These are phyloP conservation scores for Suhomyces wounanorum DNA, from an alignment of 1,139 yeast species.

Conservation along the genomic window DNA sequence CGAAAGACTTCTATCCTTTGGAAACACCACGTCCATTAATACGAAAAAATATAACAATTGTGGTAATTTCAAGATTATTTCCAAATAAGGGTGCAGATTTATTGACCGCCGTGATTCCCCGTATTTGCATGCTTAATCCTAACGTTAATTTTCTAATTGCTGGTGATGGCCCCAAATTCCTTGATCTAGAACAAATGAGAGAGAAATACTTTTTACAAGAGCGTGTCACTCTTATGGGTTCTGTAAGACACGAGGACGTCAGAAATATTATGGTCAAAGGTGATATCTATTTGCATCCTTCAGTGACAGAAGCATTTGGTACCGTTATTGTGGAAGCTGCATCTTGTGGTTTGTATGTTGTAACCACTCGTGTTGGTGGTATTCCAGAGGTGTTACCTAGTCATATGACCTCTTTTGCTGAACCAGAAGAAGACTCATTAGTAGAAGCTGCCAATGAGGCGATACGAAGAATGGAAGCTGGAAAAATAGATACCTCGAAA, in stretches of 20 bases:
- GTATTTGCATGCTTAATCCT: constrained; percentile 65
- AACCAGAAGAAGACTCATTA: constrained; percentile 78
- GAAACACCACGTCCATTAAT: constrained; percentile 18
- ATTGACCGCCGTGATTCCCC: constrained; percentile 81
- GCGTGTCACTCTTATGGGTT: constrained; percentile 81
- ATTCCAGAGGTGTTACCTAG: constrained; percentile 94
- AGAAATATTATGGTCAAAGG: constrained; percentile 92
- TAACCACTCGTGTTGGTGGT: constrained; percentile 96
- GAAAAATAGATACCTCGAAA: constrained; percentile 64
- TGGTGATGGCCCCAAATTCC: constrained; percentile 95
- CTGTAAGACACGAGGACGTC: constrained; percentile 89
- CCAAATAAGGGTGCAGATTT: constrained; percentile 98
- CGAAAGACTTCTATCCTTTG: constrained; percentile 74
- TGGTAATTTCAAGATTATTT: constrained; percentile 85
- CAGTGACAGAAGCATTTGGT: constrained; percentile 96
- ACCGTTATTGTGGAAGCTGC: constrained; percentile 98
- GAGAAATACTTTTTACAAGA: constrained; percentile 86
- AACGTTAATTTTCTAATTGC: constrained; percentile 82
- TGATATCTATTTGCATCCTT: constrained; percentile 90
- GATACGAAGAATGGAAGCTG: constrained; percentile 55
- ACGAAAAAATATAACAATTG: constrained; percentile 61
- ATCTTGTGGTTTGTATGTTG: constrained; percentile 90
- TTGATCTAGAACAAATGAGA: constrained; percentile 93
- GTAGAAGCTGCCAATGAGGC: constrained; percentile 71
- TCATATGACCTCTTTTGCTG: constrained; percentile 91